Evolutionary conservation across 768 basidiomycete genomes (phyloP), one percentile per base, ranked within the genome.

Genomic region (Kwoniella sp.): DNA sequence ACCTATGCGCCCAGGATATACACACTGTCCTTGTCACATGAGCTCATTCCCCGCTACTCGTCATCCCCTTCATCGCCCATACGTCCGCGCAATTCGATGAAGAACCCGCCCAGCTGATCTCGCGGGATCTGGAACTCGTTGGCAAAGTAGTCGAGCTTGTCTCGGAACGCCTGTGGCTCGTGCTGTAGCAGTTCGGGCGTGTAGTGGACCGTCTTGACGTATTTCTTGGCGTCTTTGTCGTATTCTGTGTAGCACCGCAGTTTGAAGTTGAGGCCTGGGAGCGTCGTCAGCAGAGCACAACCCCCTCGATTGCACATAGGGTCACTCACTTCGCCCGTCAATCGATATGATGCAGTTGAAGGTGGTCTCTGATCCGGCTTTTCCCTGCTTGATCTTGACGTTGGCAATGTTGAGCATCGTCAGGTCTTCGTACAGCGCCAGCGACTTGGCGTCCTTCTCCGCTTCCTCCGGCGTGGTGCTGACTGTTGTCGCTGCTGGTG

Each of bases 391-490:
- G 46, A 78, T 71, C 63, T 83, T 84, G 69, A 88, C 79, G 45
- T 78, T 80, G 3, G 81, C 77, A 20, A 92, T 79, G 32, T 88
- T 78, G 20, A 92, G 75, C 62, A 89, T 88, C 1, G 88, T 89
- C 58, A 89, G 73, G 63, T 91, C 88, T 71, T 91, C 88, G 69
- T 93, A 93, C 56, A 92, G 81, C 44, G 78, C 78, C 61, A 89
- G 79, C 36, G 84, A 79, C 63, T 79, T 77, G 3, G 77, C 75
- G 59, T 82, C 79, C 67, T 83, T 83, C 5, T 81, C 81, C 12
- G 61, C 41, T 40, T 70, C 72, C n/a, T 69, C 64, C 7, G 66
- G 48, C 5, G 38, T 56, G 7, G 47, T 41, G 15, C 41, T 49
- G 27, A 40, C 39, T 3, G 45, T 28, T 23, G 50, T 20, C 15